Base-by-base conservation (phyloP, 208 protist species). In the Chromosphaera perkinsii region DNA sequence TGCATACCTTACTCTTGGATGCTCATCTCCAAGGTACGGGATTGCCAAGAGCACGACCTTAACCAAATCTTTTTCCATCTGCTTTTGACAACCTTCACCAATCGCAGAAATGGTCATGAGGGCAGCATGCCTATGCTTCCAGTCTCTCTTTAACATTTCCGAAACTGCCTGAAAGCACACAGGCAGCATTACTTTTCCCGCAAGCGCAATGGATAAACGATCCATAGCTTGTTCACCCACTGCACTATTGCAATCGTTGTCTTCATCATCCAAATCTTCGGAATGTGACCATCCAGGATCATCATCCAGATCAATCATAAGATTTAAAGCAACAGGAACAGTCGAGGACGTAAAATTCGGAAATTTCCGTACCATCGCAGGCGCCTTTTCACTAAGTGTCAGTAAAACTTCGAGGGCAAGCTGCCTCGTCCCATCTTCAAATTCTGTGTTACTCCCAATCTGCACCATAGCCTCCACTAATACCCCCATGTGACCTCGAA, bases 1-100 rank as follows among this genome's bases (percentile, higher is more conserved):
- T n/a, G 85, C 86, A 48, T 76, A 89, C 49, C 88, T 66, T 7
- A 93, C 89, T 42, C 85, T 72, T 27, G 83, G 77, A 51, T 91
- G 79, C 20, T 48, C 51, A 52, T 92, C 88, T 29, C 45, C 32
- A 27, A 82, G 45, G 29, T 76, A 57, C n/a, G 68, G 60, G 22
- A 77, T 3, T 31, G 63, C 48, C 14, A 22, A 26, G 66, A 72
- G 27, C 42, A 92, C 61, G 36, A 90, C 66, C 5, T 61, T 17
- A 5, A 55, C 32, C 2, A 91, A 71, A n/a, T 87, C 20, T 9
- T 36, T 4, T 31, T 58, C 43, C 24, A 31, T 0, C 24, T 56
- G 42, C 29, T 72, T 54, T 43, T 66, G 22, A 54, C 82, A 89
- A 31, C 84, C 88, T 73, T 92, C 86, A n/a, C 60, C 78, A 35